Evolutionary conservation across 2,329 filamentous ascomycete species (phyloP).

Genomic region (Hortaea werneckii): DNA sequence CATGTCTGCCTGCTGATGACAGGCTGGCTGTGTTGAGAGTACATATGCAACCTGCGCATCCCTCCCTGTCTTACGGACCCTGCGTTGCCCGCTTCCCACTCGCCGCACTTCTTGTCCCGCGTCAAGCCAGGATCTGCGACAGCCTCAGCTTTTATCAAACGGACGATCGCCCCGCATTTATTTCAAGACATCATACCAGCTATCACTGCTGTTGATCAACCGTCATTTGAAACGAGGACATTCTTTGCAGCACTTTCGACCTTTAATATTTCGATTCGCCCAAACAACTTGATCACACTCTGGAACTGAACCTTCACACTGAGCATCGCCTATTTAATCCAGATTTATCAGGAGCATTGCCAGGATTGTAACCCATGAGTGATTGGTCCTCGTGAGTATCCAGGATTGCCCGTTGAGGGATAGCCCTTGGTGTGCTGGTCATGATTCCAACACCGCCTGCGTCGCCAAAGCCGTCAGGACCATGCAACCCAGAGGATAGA

Average conservation of each 20-base stretch:
- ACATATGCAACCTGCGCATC: slow-evolving; percentile 3
- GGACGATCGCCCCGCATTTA: slow-evolving; percentile 15
- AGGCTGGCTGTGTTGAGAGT: not conserved
- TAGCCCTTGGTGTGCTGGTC: not conserved
- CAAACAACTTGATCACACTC: not conserved
- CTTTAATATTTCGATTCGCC: too few species aligned
- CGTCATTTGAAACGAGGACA: not conserved
- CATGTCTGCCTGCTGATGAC: not conserved
- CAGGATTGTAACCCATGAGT: not conserved
- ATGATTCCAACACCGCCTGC: slow-evolving; percentile 37
- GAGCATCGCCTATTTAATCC: not conserved
- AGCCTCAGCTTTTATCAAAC: slow-evolving; percentile 1
- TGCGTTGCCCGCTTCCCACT: not conserved
- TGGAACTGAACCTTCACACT: not conserved
- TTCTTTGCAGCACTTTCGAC: not conserved
- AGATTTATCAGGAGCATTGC: not conserved
- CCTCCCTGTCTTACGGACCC: slow-evolving; percentile 2
- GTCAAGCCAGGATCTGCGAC: not conserved
- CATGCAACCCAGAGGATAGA: slow-evolving; percentile 62
- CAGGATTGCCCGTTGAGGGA: not conserved
- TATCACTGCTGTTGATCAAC: slow-evolving; percentile 3
- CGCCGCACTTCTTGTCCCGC: not conserved
- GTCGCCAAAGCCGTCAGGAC: slow-evolving; percentile 31
- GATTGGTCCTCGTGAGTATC: not conserved
- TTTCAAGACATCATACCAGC: slow-evolving; percentile 12